Evolutionary conservation across 208 protist species (phyloP), one percentile per base, ranked within the genome.

Genomic region (Angomonas desouzai): DNA sequence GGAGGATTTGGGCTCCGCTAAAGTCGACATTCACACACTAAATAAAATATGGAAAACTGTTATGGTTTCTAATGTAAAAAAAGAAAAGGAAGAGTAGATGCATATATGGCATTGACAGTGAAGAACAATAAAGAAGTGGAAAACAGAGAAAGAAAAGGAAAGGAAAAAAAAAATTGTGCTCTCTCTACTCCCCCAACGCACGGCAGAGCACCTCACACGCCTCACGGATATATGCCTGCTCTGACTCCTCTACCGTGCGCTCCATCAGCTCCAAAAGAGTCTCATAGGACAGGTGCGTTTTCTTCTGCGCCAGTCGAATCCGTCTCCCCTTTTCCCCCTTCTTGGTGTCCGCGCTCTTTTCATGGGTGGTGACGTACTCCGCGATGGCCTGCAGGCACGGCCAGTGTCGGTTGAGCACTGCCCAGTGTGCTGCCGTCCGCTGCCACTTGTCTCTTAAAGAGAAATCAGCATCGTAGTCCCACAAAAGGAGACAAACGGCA

Each of bases 1-100:
- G 9, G 79, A 92, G 3, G 85, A 86, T 58, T 83, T 87, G 16
- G 91, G 84, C 55, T 85, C 88, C 16, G 83, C 76, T 29, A 93
- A 64, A 73, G 87, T 89, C 29, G 55, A 38, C 45, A 43, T 43
- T 43, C 9, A n/a, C n/a, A n/a, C n/a, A n/a, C n/a, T n/a, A n/a
- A n/a, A n/a, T n/a, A n/a, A n/a, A n/a, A n/a, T n/a, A n/a, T n/a
- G n/a, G n/a, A n/a, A n/a, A n/a, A n/a, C n/a, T 43, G 6, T 43
- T 18, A 13, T 43, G 9, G 13, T 6, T 43, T 43, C 36, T 43
- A 43, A 43, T 43, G 13, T 43, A 53, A 53, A 25, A 27, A 23
- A n/a, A 53, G 47, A 53, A 53, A 53, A 33, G 61, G 29, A 56
- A 10, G 28, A 16, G 22, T 27, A 29, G 40, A 56, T 27, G 27